Base-by-base conservation (phyloP, 345 rosid species). In the Cardamine chenopodiifolia region DNA sequence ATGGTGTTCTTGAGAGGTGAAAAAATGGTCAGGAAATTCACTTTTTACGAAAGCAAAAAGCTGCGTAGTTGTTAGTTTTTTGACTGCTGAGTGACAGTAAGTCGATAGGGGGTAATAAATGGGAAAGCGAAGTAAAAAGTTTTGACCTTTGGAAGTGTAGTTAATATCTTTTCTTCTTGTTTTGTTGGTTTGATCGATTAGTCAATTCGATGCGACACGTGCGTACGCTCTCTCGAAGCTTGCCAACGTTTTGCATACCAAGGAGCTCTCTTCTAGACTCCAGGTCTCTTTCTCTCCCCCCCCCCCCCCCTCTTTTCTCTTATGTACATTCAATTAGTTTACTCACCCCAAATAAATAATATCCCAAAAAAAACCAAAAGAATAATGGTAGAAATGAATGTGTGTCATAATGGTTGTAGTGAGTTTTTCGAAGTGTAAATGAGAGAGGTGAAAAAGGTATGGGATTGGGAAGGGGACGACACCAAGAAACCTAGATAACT, bases 181-280 rank as follows among this genome's bases (percentile, higher is more conserved):
- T 25, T 5, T 2, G 68, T 9, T 15, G 49, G 20, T 62, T 25
- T 85, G 62, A 57, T 49, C 39, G 80, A 66, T 44, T 73, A 92
- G 99, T 71, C 76, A 86, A 35, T 96, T 85, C 80, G 94, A 90
- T 34, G 83, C 98, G 76, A 90, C 99, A 87, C 98, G 96, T 86
- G 98, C 99, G 5, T 92, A 92, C 71, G 97, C 99, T 72, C 91
- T 92, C 84, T 96, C 99, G 84, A 96, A 92, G 89, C 98, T 96
- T 37, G 94, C 98, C 25, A 96, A 92, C 75, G 93, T 96, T 78
- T 75, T 96, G 86, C 98, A 96, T 83, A 88, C 99, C 80, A 87
- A 86, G 85, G 96, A 92, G 83, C 94, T 92, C 76, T 92, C 93
- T 58, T 83, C 73, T 75, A 85, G 82, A 71, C 89, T 96, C 75